These are phyloP conservation scores for Tolypocladium inflatum DNA, from an alignment of 2,329 filamentous ascomycete species.

Conservation along the genomic window DNA sequence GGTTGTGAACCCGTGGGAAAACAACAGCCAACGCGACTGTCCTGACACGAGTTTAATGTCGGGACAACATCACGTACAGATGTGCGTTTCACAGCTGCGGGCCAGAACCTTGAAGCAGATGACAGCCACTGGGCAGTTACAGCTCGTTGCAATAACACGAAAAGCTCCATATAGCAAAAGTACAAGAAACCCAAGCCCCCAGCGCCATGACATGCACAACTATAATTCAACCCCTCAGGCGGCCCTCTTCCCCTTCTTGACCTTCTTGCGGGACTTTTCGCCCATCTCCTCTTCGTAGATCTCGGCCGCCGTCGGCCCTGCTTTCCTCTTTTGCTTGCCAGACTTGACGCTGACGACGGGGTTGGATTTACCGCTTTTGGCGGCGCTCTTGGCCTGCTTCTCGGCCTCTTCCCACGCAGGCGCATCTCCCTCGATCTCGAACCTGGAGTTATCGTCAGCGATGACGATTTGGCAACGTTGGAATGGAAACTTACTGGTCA, in stretches of 20 bases:
- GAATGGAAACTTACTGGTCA: slow-evolving; percentile 43
- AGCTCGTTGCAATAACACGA: background rate
- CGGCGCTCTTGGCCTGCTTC: slow-evolving; percentile 56
- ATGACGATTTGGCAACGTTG: background rate
- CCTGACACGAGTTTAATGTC: background rate
- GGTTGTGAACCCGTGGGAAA: background rate
- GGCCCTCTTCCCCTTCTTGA: slow-evolving; percentile 30
- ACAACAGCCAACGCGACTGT: background rate
- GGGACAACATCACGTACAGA: background rate
- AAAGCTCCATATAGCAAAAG: background rate
- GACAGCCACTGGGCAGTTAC: background rate
- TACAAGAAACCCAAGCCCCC: background rate
- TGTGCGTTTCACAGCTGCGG: background rate
- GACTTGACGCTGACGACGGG: slow-evolving; percentile 74
- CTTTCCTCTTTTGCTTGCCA: slow-evolving; percentile 69
- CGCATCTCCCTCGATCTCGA: slow-evolving; percentile 54
- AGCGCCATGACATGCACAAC: background rate
- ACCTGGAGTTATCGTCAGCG: slow-evolving; percentile 28
- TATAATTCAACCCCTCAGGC: slow-evolving; percentile 6
- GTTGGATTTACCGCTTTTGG: slow-evolving; percentile 45
- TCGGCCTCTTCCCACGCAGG: slow-evolving; percentile 63
- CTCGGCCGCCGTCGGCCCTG: slow-evolving; percentile 46
- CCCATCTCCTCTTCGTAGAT: slow-evolving; percentile 53
- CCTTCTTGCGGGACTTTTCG: slow-evolving; percentile 49
- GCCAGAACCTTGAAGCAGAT: background rate